Conservation (phyloP, 208 protist genomes). For the Polymyxa betae region DNA sequence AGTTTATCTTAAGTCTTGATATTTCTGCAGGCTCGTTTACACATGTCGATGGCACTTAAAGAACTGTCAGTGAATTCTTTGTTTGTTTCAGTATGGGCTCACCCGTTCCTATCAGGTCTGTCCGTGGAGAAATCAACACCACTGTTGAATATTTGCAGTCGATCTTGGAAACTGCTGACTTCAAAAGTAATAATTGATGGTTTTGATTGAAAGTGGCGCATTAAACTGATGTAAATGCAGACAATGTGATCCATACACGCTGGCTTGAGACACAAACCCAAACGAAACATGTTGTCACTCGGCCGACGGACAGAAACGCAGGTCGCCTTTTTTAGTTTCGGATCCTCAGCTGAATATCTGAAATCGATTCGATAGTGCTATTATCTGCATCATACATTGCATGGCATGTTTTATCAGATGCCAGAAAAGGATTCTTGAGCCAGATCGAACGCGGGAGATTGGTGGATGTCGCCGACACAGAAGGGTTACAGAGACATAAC, state of each 20-base stretch:
- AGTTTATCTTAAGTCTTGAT: not conserved
- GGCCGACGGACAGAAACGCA: not conserved
- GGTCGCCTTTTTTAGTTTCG: not conserved
- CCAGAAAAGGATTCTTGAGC: not conserved
- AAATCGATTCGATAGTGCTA: not conserved
- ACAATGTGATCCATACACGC: conserved; percentile 14
- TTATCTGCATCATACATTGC: not conserved
- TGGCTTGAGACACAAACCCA: conserved; percentile 50
- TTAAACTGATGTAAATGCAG: not conserved
- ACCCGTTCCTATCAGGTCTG: conserved; percentile 65
- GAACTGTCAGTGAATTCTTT: conserved; percentile 43
- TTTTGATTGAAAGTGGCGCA: not conserved
- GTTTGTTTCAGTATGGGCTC: not conserved
- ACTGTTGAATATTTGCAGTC: conserved; percentile 86
- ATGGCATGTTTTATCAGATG: not conserved
- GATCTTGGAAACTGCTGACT: conserved; percentile 73
- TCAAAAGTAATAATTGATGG: conserved; percentile 64
- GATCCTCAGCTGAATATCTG: not conserved
- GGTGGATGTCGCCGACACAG: not conserved
- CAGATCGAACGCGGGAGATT: not conserved
- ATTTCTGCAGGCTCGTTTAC: not conserved
- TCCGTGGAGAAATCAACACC: conserved; percentile 91
- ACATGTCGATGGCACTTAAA: conserved; percentile 25
- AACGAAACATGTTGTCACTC: not conserved
- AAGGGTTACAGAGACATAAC: not conserved